Percentiles rank a stretch among this genome's conserved stretches.
Conservation (phyloP, 306 rosid genomes). For the Inga oerstediana region DNA sequence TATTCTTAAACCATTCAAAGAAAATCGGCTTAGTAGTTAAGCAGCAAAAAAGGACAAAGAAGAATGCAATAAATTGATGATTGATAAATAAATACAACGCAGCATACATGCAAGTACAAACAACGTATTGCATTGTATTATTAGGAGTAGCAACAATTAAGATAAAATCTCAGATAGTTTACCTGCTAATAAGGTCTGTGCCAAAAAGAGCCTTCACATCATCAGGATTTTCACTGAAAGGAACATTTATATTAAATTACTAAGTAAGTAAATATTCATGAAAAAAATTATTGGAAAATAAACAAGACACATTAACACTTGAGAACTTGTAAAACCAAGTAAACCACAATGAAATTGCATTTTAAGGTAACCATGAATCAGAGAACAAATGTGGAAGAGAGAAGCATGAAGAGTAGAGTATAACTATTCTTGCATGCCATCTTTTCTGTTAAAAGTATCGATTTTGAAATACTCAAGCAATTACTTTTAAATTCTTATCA, state of each 20-base stretch:
- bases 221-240: slow-evolving; percentile 78
- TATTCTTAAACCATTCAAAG: not conserved
- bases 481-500: slow-evolving; percentile 19
- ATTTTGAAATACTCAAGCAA: slow-evolving; percentile 21
- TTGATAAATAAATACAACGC: not conserved
- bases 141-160: not conserved
- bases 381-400: slow-evolving; percentile 21
- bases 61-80: slow-evolving; percentile 2
- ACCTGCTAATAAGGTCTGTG: slow-evolving; percentile 88
- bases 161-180: slow-evolving; percentile 11
- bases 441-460: slow-evolving; percentile 13
- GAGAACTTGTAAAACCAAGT: slow-evolving; percentile 12
- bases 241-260: slow-evolving; percentile 26
- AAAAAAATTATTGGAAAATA: slow-evolving; percentile 16
- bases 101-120: not conserved
- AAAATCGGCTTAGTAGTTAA: not conserved
- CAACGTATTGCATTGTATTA: not conserved
- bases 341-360: slow-evolving; percentile 21
- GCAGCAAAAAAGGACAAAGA: slow-evolving; percentile 15
- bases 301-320: not conserved
- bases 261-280: slow-evolving; percentile 13
- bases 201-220: slow-evolving; percentile 87
- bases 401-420: not conserved
- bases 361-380: slow-evolving; percentile 7
- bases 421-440: slow-evolving; percentile 4